Conservation (phyloP, 768 basidiomycete species). For the Phanerochaete sordida region DNA sequence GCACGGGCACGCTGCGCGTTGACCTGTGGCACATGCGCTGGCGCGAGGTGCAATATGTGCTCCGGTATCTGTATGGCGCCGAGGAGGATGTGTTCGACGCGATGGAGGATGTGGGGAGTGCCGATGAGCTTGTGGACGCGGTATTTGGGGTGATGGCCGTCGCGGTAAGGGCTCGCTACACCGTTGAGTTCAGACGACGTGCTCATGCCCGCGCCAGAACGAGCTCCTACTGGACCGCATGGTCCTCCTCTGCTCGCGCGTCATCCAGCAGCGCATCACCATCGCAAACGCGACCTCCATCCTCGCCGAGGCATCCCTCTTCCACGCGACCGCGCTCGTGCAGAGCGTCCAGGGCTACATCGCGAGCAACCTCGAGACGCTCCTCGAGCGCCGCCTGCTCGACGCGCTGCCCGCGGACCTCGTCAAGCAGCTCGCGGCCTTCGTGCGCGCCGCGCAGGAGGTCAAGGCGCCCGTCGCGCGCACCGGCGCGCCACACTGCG, state of each 20-base stretch:
- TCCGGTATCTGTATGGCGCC: constrained; percentile 73
- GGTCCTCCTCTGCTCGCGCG: constrained; percentile 74
- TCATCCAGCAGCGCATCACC: constrained; percentile 64
- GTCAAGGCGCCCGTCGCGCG: constrained; percentile 69
- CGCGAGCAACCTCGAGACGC: constrained; percentile 77
- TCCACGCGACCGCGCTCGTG: constrained; percentile 65
- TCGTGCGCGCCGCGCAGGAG: constrained; percentile 55
- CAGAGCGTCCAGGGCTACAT: constrained; percentile 77
- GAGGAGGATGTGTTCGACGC: constrained; percentile 66
- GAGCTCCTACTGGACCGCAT: constrained; percentile 88
- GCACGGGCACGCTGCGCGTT: constrained; percentile 54
- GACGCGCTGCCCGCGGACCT: constrained; percentile 68
- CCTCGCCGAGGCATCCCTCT: constrained; percentile 78
- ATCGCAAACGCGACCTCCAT: constrained; percentile 77
- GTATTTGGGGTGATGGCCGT: constrained; percentile 84
- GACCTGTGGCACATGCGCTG: constrained; percentile 70
- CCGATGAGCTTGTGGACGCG: constrained; percentile 81
- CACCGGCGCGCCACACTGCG: constrained; percentile 52
- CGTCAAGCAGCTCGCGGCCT: constrained; percentile 62
- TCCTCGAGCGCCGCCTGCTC: constrained; percentile 78
- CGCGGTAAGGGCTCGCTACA: too few species aligned
- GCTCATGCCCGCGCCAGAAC: too few species aligned
- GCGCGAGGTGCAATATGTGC: constrained; percentile 71
- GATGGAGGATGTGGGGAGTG: constrained; percentile 53
- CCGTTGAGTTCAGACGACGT: too few species aligned